Percentiles rank a stretch among this genome's conserved stretches.
phyloP scores from a whole-genome alignment of 2,329 filamentous ascomycete genomes.

The Trichophyton verrucosum region DNA sequence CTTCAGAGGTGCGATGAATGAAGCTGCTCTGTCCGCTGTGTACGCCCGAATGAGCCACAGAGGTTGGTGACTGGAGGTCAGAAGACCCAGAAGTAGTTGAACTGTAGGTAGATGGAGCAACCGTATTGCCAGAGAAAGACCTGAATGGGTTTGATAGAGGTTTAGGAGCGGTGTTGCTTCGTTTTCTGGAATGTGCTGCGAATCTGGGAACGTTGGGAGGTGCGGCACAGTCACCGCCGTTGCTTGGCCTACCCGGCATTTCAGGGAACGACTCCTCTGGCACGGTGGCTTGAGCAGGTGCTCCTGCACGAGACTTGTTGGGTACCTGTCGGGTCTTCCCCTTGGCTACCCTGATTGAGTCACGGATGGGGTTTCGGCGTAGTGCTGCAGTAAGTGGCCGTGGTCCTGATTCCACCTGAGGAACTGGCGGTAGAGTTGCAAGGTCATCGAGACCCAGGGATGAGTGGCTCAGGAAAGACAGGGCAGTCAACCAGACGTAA shows the following conservation, averaged over 20 bases:
- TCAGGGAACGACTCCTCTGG: constrained; percentile 22
- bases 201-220: constrained; percentile 44
- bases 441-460: constrained; percentile 68
- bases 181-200: constrained; percentile 61
- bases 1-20: constrained; percentile 42
- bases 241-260: constrained; percentile 9
- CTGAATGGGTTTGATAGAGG: constrained; percentile 60
- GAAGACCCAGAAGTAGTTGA: constrained; percentile 48
- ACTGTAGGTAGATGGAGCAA: constrained; percentile 35
- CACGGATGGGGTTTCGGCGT: constrained; percentile 55
- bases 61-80: constrained; percentile 40
- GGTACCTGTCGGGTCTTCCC: constrained; percentile 42
- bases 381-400: constrained; percentile 38
- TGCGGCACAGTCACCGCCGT: constrained; percentile 31
- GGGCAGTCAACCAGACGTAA: constrained; percentile 84
- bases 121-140: constrained; percentile 52
- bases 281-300: constrained; percentile 22
- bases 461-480: constrained; percentile 90
- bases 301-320: constrained; percentile 29
- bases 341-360: constrained; percentile 84
- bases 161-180: constrained; percentile 76
- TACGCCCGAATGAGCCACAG: constrained; percentile 18
- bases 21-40: constrained; percentile 30
- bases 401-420: constrained; percentile 26
- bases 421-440: constrained; percentile 44